A percentile compares a stretch with the other conserved stretches of the same genome.
phyloP scores from a whole-genome alignment of 2,329 filamentous ascomycete genomes.

The Sarocladium brachiariae region DNA sequence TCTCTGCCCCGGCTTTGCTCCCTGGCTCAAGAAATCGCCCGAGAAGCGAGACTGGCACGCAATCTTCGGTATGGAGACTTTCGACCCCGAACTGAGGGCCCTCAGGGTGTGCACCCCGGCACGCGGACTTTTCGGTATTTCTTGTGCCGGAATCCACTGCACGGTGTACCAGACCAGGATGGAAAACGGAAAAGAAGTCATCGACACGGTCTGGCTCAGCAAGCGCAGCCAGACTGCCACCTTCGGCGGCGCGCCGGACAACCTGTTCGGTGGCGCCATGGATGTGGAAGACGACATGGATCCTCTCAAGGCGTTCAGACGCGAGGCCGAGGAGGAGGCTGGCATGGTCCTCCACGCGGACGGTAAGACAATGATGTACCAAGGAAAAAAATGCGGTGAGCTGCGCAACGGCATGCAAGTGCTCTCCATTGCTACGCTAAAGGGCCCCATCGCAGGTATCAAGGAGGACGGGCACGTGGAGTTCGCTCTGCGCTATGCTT shows the following conservation, averaged over 20 bases:
- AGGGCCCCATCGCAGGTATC: constrained; percentile 21
- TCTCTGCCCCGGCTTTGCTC: constrained; percentile 7
- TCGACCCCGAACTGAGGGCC: constrained; percentile 11
- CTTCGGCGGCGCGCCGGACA: constrained; percentile 29
- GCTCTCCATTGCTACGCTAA: constrained; percentile 30
- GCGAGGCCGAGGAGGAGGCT: constrained; percentile 29
- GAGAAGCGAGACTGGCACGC: constrained; percentile 19
- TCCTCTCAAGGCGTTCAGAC: constrained; percentile 22
- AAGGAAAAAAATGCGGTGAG: constrained; percentile 4
- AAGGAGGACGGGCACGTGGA: constrained; percentile 27
- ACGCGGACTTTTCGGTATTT: constrained; percentile 28
- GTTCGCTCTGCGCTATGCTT: constrained; percentile 30
- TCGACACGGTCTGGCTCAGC: constrained; percentile 26
- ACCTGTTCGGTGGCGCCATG: constrained; percentile 30
- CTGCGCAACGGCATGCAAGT: constrained; percentile 9
- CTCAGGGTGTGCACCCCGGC: constrained; percentile 25
- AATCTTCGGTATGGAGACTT: constrained; percentile 19
- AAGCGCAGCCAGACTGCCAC: constrained; percentile 22
- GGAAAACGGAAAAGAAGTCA: constrained; percentile 16
- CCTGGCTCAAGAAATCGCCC: constrained; percentile 8
- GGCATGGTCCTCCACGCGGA: constrained; percentile 20
- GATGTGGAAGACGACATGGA: constrained; percentile 21
- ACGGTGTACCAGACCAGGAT: constrained; percentile 25
- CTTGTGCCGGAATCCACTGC: constrained; percentile 30
- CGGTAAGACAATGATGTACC: constrained; percentile 15